Evolutionary conservation across 495 filamentous ascomycete species (phyloP), one percentile per base, ranked within the genome.

Genomic region (Chlorociboria aeruginascens): DNA sequence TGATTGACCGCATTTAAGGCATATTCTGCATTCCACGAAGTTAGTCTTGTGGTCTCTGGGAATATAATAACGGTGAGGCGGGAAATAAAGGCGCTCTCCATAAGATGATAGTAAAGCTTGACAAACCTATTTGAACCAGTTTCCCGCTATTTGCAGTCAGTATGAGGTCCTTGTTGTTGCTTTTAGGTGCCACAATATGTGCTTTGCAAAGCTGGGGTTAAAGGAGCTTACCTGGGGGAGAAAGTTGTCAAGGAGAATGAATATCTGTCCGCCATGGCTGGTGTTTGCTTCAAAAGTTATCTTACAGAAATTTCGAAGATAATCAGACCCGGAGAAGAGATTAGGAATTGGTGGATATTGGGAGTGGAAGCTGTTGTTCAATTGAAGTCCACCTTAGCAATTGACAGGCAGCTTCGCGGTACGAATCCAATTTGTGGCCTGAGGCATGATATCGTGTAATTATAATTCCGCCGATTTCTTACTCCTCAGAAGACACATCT

Each of bases 211-310:
- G 31, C 48, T 38, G 50, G 46, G 33, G 44, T 43, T 49, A 32
- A 48, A 46, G 39, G 42, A 56, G 58, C 76, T 72, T 88, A 95
- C 92, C 90, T 98, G 59, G 92, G 92, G 56, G 92, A 97, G 82
- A 99, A 99, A 49, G 92, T 99, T 42, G 92, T 99, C 60, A 99
- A 76, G 34, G 93, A 97, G 82, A 97, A 99, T 40, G 92, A 96
- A 67, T 99, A 99, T 72, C 93, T 78, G 70, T 99, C 93, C 55
- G 92, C 89, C 92, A 99, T 99, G 62, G 53, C 69, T 25, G 40
- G 17, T 45, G 34, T 45, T 20, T 48, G 33, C 32, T 29, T 17
- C 25, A 17, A 16, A 50, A 50, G 6, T 44, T 45, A 16, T 11
- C 29, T 34, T 31, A 20, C 20, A 33, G 4, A 13, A 39, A 50